Conservation (phyloP, 345 rosid genomes). For the Ceriops zippeliana region DNA sequence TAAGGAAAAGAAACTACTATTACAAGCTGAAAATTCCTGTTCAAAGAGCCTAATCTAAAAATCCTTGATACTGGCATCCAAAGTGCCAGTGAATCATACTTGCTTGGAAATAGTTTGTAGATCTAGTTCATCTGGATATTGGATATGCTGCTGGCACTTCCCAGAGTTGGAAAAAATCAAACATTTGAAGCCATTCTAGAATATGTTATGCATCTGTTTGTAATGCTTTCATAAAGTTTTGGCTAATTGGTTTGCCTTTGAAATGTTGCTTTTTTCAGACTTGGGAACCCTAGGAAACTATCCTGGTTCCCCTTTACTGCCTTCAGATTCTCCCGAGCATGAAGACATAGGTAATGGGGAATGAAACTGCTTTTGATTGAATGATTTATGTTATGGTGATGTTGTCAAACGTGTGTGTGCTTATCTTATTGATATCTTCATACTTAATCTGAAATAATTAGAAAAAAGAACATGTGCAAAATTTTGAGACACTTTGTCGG, state of each 20-base stretch:
- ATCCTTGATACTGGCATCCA: no score
- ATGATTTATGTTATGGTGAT: background rate
- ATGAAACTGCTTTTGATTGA: conserved; percentile 1
- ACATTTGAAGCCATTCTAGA: background rate
- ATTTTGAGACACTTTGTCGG: background rate
- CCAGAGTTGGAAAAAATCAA: background rate
- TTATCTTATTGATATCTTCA: background rate
- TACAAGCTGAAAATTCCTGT: no score
- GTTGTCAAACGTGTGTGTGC: background rate
- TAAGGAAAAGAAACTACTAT: no score
- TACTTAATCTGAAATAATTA: background rate
- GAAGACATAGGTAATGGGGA: conserved; percentile 73
- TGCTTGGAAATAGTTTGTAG: no score
- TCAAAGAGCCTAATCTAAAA: no score
- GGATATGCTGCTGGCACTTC: no score
- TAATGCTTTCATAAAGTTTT: background rate
- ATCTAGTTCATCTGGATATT: no score
- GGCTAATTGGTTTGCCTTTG: conserved; percentile 8
- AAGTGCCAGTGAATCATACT: no score
- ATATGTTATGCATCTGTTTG: background rate
- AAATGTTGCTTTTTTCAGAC: conserved; percentile 46
- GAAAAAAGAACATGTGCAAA: background rate
- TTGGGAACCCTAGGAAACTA: conserved; percentile 90
- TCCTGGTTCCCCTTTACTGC: conserved; percentile 91
- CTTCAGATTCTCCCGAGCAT: conserved; percentile 88